phyloP scores from a whole-genome alignment of 2,329 filamentous ascomycete species.

The Calonectria pseudoreteaudii region DNA sequence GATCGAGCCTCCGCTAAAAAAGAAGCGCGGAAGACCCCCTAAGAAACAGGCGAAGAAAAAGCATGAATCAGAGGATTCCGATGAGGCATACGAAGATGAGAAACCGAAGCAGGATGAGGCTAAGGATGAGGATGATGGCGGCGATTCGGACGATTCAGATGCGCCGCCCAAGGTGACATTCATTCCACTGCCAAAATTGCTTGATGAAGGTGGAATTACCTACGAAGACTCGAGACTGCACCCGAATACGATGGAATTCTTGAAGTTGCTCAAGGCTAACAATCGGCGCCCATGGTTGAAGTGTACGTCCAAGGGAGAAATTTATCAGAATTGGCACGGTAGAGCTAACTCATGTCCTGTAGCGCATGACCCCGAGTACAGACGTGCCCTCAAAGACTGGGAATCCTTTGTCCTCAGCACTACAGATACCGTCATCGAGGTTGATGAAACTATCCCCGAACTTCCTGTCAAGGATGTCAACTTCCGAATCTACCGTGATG shows the following conservation, averaged over 20 bases:
- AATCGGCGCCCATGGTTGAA: constrained; percentile 71
- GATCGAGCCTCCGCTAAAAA: constrained; percentile 43
- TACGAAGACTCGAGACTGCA: constrained; percentile 67
- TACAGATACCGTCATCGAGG: constrained; percentile 75
- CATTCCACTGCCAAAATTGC: constrained; percentile 51
- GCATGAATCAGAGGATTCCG: constrained; percentile 30
- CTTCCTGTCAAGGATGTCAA: constrained; percentile 87
- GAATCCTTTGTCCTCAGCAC: constrained; percentile 80
- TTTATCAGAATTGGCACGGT: not conserved
- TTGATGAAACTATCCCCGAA: constrained; percentile 87
- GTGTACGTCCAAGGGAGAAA: constrained; percentile 50
- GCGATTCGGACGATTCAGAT: constrained; percentile 47
- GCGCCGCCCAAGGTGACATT: constrained; percentile 49
- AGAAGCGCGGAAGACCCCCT: constrained; percentile 42
- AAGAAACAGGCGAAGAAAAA: not conserved
- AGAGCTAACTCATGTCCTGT: not conserved
- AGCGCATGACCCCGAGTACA: constrained; percentile 86
- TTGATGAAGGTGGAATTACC: constrained; percentile 49
- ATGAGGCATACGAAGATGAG: constrained; percentile 43
- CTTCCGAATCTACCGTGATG: constrained; percentile 88
- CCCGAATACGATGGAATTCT: constrained; percentile 68
- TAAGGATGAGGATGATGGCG: constrained; percentile 36
- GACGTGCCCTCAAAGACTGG: constrained; percentile 84
- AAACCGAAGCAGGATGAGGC: constrained; percentile 40
- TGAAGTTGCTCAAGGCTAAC: constrained; percentile 69